Evolutionary conservation across 2,329 filamentous ascomycete genomes (phyloP).

Genomic region (Purpureocillium lavendulum): DNA sequence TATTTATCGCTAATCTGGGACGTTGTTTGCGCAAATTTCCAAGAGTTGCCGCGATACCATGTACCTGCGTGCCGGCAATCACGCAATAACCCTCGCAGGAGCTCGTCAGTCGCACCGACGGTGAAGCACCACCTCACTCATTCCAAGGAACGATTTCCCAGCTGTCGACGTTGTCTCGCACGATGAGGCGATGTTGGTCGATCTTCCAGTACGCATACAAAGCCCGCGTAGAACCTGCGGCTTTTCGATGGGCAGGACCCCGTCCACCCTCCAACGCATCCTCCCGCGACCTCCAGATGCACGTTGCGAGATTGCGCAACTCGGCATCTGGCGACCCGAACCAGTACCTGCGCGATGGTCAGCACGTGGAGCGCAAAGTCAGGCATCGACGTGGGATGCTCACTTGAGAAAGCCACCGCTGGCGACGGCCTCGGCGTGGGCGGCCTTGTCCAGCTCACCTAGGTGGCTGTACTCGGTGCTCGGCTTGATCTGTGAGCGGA

Average conservation of each 20-base stretch:
- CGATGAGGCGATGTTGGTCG: slow-evolving; percentile 59
- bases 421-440: slow-evolving; percentile 70
- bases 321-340: slow-evolving; percentile 66
- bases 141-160: slow-evolving; percentile 59
- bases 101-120: too few relatives aligned
- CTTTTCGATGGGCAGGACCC: slow-evolving; percentile 55
- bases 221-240: slow-evolving; percentile 54
- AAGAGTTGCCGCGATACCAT: not conserved
- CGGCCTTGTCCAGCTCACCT: slow-evolving; percentile 65
- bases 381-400: slow-evolving; percentile 13
- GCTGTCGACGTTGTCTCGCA: slow-evolving; percentile 53
- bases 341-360: slow-evolving; percentile 58
- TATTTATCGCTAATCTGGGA: not conserved
- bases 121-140: slow-evolving; percentile 8
- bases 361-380: slow-evolving; percentile 7
- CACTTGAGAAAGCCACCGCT: slow-evolving; percentile 78
- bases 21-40: not conserved
- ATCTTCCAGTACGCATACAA: slow-evolving; percentile 62
- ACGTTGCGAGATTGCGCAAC: slow-evolving; percentile 75
- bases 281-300: slow-evolving; percentile 53
- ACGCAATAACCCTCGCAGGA: too few relatives aligned
- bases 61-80: too few relatives aligned
- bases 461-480: slow-evolving; percentile 61
- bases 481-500: slow-evolving; percentile 64
- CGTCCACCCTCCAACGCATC: slow-evolving; percentile 52